Percentiles rank a stretch among this genome's conserved stretches.
phyloP scores from a whole-genome alignment of 2,329 filamentous ascomycete genomes.

The Botrytis tulipae region DNA sequence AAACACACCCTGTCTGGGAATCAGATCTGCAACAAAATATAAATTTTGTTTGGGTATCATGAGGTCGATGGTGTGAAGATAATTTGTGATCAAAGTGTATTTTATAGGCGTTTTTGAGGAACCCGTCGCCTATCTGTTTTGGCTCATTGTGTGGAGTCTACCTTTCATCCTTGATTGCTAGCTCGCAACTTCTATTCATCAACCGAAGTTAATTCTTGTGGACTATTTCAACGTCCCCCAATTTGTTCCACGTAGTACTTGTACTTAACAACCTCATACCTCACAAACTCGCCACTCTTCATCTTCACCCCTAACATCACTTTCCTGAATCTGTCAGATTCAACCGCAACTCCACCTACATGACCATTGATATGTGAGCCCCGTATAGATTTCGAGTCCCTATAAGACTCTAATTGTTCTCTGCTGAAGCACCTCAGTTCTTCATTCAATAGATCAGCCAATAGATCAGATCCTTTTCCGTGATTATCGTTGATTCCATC shows the following conservation, averaged over 20 bases:
- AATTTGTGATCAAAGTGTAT: neutral
- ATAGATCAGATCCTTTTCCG: neutral
- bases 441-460: neutral
- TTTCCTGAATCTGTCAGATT: neutral
- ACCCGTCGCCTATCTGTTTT: neutral
- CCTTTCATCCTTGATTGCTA: neutral
- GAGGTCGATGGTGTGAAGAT: too few relatives aligned
- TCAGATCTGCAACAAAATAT: neutral
- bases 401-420: neutral
- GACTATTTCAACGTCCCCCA: neutral
- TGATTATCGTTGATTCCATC: neutral
- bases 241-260: neutral
- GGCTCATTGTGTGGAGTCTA: neutral
- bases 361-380: neutral
- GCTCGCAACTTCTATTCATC: neutral
- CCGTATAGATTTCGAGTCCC: neutral
- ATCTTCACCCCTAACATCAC: neutral
- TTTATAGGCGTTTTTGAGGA: neutral
- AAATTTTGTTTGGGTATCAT: neutral
- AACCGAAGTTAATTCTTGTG: neutral
- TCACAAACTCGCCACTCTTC: constrained; percentile 4
- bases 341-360: neutral
- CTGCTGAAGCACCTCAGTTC: neutral
- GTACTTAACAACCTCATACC: constrained; percentile 1
- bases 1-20: neutral